Base-by-base conservation (phyloP, 2,329 filamentous ascomycete species). In the Exophiala mesophila region DNA sequence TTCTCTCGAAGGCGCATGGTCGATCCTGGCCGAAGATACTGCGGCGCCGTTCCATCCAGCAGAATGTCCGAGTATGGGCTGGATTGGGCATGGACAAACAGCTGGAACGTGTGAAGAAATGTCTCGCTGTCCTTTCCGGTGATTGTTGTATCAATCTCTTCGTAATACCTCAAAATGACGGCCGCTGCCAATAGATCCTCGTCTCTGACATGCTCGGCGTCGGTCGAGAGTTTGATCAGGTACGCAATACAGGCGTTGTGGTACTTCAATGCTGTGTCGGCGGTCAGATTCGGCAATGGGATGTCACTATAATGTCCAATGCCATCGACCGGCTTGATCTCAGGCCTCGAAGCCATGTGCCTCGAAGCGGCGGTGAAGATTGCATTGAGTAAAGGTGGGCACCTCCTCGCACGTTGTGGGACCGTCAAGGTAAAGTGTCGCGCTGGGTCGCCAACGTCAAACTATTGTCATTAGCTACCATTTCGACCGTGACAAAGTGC, bases 121-220 rank as follows among this genome's bases (percentile, higher is more conserved):
- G 45, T 45, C 19, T 47, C 46, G 29, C 42, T 49, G 17, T 20
- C 65, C 33, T 72, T 66, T 32, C 73, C 70, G 1, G 68, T 69
- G 1, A 68, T 59, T 1, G 47, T 44, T 7, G 39, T 41, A 38
- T 77, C 71, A 45, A 80, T 71, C 50, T 80, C 76, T 55, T 80
- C 76, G 15, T 77, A 66, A 2, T 76, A 72, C 1, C 77, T 66
- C 2, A 80, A 63, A 7, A 80, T 75, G 21, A 79, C 76, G 0
- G 70, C 73, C 0, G 76, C 74, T 0, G 75, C 74, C 23, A 77
- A 68, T 2, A 76, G 56, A 24, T 73, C 70, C 52, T 76, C 73
- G 44, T 75, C 71, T 12, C 66, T 58, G 1, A 69, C 61, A 2
- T 64, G 66, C 2, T 59, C 59, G 0, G 63, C 52, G 21, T 67